Evolutionary conservation across 805 yeast genomes (phyloP).

Genomic region (Wickerhamomyces silvicola): DNA sequence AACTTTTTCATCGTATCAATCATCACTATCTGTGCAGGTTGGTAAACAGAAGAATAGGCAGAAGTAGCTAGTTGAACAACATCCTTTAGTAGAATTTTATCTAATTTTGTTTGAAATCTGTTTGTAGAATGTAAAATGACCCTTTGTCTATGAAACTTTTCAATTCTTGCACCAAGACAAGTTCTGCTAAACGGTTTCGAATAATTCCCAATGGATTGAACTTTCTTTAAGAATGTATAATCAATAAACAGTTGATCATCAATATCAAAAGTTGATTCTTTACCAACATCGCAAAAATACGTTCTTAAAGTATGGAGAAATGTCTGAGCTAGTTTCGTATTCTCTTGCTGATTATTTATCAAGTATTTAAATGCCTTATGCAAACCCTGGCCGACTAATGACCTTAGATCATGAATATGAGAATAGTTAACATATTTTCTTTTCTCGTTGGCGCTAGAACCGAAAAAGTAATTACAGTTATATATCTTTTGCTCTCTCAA

Average conservation of each 20-base stretch:
- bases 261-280: constrained; percentile 54
- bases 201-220: constrained; percentile 58
- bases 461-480: constrained; percentile 60
- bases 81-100: constrained; percentile 56
- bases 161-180: constrained; percentile 67
- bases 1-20: constrained; percentile 65
- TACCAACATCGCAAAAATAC: constrained; percentile 79
- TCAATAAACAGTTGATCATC: constrained; percentile 49
- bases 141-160: constrained; percentile 69
- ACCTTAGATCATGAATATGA: constrained; percentile 54
- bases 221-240: constrained; percentile 47
- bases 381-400: constrained; percentile 53
- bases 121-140: constrained; percentile 66
- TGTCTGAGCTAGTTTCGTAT: constrained; percentile 55
- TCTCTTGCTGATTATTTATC: constrained; percentile 46
- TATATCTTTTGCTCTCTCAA: constrained; percentile 57
- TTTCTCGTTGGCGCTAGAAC: constrained; percentile 42
- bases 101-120: constrained; percentile 62
- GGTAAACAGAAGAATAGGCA: constrained; percentile 60
- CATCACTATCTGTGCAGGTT: constrained; percentile 62
- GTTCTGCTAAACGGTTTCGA: constrained; percentile 72
- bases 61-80: constrained; percentile 61
- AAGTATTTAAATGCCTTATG: constrained; percentile 51
- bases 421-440: constrained; percentile 35
- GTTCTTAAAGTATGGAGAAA: constrained; percentile 58